Base-by-base conservation (phyloP, 192 early-diverging fungal species). In the Cetraspora pellucida region DNA sequence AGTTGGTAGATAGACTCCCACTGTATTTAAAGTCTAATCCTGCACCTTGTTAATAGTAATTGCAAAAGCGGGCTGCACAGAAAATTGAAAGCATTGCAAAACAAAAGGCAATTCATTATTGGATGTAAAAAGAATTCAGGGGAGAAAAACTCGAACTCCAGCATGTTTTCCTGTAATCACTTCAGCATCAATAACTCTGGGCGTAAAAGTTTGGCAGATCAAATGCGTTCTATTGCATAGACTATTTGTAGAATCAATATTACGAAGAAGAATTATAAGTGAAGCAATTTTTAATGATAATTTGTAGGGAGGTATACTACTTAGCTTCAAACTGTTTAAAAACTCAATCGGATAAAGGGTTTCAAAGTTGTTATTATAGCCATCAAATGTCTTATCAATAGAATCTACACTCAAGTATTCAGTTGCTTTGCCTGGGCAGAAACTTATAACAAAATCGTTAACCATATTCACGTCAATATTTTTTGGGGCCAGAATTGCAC, bases 1-100 rank as follows among this genome's bases (percentile, higher is more conserved):
- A 0, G 30, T 28, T 3, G 49, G 73, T 44, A 77, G 57, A 47
- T 77, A 77, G 0, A 82, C 1, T 13, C 75, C 77, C 17, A 82
- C 70, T 19, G 14, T 13, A 2, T 49, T 25, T 13, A 82, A 3
- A 3, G 75, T 79, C 37, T 82, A 49, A 16, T 66, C 75, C 74
- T 79, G 63, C 2, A 74, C 44, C 47, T 79, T 79, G 50, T 79
- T 79, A 25, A 79, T 74, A n/a, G 78, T 77, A 63, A 79, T 77
- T 1, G 54, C 77, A 79, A 82, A 79, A 0, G 70, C 78, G n/a
- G 67, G 72, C 8, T 55, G 37, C n/a, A 82, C 46, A 1, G 78
- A 72, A 47, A 78, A 75, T 45, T 78, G 77, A 2, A n/a, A 11
- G 19, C 74, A 17, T 71, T 72, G 61, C 13, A 75, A 54, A 16